Conservation (phyloP, 345 rosid species). For the Citrus maxima region DNA sequence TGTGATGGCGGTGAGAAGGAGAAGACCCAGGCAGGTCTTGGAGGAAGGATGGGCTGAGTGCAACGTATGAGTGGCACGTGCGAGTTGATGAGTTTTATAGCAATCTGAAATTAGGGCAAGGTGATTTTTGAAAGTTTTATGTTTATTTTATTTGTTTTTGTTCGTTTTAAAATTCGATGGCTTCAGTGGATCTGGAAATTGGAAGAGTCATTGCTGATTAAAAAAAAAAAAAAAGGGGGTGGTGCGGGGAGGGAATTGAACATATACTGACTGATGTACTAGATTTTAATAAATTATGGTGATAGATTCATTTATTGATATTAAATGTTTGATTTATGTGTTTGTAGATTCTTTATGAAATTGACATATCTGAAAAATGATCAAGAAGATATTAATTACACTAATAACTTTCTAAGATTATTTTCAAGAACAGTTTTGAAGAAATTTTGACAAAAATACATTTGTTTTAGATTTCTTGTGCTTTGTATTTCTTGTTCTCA, state of each 20-base stretch:
- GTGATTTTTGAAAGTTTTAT: neutral
- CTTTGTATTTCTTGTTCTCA: neutral
- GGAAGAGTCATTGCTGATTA: neutral
- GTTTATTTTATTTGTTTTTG: neutral
- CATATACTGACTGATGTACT: neutral
- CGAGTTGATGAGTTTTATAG: neutral
- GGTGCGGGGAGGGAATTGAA: no score
- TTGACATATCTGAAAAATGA: neutral
- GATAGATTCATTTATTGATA: no score
- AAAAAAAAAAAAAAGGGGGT: neutral
- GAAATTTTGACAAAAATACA: neutral
- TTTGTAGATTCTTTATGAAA: neutral
- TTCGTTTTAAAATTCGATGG: neutral
- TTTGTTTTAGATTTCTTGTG: no score
- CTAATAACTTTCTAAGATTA: neutral
- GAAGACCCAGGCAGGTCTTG: constrained; percentile 1
- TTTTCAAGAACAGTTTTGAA: neutral
- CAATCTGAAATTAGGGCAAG: neutral
- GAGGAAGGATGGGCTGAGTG: constrained; percentile 54
- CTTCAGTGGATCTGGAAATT: neutral
- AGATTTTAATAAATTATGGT: neutral
- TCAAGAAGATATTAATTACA: neutral
- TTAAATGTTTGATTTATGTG: neutral
- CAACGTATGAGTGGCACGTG: constrained; percentile 13
- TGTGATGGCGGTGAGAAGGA: neutral